Conservation (phyloP, 805 yeast species). For the Starmerella lactis-condensi region DNA sequence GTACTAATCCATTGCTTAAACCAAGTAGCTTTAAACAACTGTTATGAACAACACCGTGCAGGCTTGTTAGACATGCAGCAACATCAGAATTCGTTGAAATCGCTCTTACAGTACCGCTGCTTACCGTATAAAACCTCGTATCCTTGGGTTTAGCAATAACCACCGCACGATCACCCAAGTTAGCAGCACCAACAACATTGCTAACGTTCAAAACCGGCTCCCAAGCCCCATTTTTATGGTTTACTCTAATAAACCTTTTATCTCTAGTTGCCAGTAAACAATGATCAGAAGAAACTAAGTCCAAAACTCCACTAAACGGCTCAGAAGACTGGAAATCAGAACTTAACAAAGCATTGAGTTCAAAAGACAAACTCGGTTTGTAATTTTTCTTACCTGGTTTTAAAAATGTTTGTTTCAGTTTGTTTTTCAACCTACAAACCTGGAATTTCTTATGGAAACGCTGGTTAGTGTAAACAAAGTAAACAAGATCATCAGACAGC, state of each 20-base stretch:
- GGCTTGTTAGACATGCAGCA: slow-evolving; percentile 7
- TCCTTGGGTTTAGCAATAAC: slow-evolving; percentile 1
- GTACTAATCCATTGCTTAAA: slow-evolving; percentile 5
- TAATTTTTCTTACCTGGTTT: slow-evolving; percentile 9
- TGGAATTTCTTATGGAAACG: slow-evolving; percentile 15
- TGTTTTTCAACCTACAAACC: slow-evolving; percentile 5
- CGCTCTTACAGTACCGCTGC: slow-evolving; percentile 5
- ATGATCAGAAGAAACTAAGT: slow-evolving; percentile 11
- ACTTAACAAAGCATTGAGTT: slow-evolving; percentile 5
- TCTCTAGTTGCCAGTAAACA: slow-evolving; percentile 8
- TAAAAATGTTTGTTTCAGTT: slow-evolving; percentile 5
- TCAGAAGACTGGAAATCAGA: slow-evolving; percentile 8
- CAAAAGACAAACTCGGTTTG: slow-evolving; percentile 5
- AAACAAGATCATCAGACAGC: slow-evolving; percentile 10
- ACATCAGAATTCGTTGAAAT: slow-evolving; percentile 6
- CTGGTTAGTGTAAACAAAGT: slow-evolving; percentile 12
- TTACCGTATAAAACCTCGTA: slow-evolving; percentile 4
- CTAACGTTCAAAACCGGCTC: slow-evolving; percentile 8
- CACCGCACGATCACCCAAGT: slow-evolving; percentile 4
- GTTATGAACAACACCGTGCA: slow-evolving; percentile 7
- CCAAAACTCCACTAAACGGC: slow-evolving; percentile 2
- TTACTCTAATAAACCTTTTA: slow-evolving; percentile 11
- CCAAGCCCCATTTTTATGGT: slow-evolving; percentile 7
- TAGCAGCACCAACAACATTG: slow-evolving; percentile 10
- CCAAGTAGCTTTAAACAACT: slow-evolving; percentile 6